phyloP scores from a whole-genome alignment of 1,284 basidiomycete species.

The Ustilago crameri region DNA sequence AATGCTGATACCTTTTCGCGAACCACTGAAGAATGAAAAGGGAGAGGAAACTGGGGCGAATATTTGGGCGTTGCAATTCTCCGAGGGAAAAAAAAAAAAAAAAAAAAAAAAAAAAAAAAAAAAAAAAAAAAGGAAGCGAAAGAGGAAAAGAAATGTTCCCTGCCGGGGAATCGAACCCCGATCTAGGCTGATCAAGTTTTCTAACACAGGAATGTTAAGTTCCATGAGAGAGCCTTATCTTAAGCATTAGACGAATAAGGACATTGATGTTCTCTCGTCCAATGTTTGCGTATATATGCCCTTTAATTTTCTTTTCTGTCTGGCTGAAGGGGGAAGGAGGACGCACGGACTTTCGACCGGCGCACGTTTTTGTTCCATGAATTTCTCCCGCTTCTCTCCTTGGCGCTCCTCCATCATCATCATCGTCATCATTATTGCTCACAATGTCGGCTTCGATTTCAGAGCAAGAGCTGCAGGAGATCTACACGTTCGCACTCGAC shows the following conservation, averaged over 20 bases:
- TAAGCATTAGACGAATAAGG: constrained; percentile 46
- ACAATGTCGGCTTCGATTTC: too few relatives aligned
- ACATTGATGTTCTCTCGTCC: neutral
- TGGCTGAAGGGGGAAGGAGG: too few relatives aligned
- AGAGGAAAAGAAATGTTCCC: constrained; percentile 25
- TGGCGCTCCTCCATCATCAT: too few relatives aligned
- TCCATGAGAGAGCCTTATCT: constrained; percentile 45
- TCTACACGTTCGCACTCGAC: constrained; percentile 77
- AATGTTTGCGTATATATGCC: neutral
- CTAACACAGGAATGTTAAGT: neutral
- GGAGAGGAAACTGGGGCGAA: neutral
- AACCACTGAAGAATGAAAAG: too few relatives aligned
- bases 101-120: neutral
- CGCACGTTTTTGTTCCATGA: too few relatives aligned
- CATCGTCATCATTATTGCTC: too few relatives aligned
- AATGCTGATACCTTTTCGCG: too few relatives aligned
- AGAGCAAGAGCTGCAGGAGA: constrained; percentile 26
- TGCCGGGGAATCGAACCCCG: constrained; percentile 57
- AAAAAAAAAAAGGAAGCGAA: constrained; percentile 4
- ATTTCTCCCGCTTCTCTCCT: too few relatives aligned
- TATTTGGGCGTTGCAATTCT: too few relatives aligned
- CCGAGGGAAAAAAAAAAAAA: neutral
- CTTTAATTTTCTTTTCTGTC: too few relatives aligned
- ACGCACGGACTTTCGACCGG: neutral
- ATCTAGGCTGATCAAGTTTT: constrained; percentile 32